These are phyloP conservation scores for Ganoderma boninense DNA, from an alignment of 1,284 basidiomycete species.

Conservation along the genomic window DNA sequence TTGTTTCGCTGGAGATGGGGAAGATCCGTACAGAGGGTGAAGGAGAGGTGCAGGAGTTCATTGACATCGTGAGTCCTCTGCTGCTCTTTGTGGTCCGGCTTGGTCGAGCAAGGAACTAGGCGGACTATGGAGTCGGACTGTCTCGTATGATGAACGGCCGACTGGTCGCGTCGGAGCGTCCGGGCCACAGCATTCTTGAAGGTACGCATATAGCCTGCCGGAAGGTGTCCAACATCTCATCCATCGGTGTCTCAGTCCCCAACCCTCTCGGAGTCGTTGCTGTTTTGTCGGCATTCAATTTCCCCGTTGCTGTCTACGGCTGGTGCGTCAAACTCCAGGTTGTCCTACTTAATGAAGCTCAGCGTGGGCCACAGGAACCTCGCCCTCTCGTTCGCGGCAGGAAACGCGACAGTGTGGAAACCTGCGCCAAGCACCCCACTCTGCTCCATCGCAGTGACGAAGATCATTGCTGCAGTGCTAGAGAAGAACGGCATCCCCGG, in stretches of 20 bases:
- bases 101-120: constrained; percentile 43
- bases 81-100: constrained; percentile 19
- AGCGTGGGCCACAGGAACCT: constrained; percentile 78
- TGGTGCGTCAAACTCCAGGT: not conserved
- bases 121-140: constrained; percentile 83
- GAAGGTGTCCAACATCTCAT: not conserved
- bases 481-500: constrained; percentile 86
- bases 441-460: constrained; percentile 88
- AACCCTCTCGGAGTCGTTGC: constrained; percentile 95
- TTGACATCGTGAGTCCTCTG: constrained; percentile 80
- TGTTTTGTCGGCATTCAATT: constrained; percentile 93
- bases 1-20: constrained; percentile 93
- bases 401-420: constrained; percentile 96
- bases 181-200: constrained; percentile 92
- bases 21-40: constrained; percentile 94
- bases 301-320: constrained; percentile 80
- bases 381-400: constrained; percentile 87
- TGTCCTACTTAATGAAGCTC: not conserved
- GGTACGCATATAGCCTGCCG: constrained; percentile 45
- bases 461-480: constrained; percentile 83
- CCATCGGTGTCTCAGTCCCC: constrained; percentile 61
- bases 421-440: constrained; percentile 91
- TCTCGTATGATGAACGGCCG: constrained; percentile 93
- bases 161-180: constrained; percentile 85
- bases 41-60: constrained; percentile 94